Conservation (phyloP, 2,329 filamentous ascomycete species). For the Gnomoniopsis sp. region DNA sequence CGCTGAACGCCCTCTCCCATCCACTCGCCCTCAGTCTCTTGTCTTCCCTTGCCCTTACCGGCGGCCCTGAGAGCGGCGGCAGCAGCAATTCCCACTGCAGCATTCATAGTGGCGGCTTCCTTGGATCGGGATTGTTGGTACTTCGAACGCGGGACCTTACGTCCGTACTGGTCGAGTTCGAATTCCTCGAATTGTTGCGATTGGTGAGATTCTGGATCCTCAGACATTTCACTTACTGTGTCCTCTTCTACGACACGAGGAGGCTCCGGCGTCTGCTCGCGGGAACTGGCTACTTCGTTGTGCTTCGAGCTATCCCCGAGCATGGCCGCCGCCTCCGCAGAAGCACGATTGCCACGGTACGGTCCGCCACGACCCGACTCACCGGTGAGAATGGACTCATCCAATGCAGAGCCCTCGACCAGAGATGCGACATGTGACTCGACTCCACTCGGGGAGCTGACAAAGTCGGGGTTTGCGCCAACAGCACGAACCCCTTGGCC, state of each 20-base stretch:
- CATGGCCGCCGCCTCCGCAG: constrained; percentile 35
- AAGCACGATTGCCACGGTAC: constrained; percentile 40
- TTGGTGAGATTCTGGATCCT: constrained; percentile 40
- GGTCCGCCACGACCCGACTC: constrained; percentile 51
- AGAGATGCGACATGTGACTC: constrained; percentile 91
- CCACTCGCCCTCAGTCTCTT: constrained; percentile 36
- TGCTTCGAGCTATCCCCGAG: constrained; percentile 31
- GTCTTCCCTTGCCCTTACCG: constrained; percentile 41
- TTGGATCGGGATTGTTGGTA: constrained; percentile 52
- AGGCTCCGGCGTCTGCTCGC: constrained; percentile 39
- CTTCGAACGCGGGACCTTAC: constrained; percentile 46
- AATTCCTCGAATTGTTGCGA: constrained; percentile 45
- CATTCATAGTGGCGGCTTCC: constrained; percentile 55
- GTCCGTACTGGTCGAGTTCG: constrained; percentile 55
- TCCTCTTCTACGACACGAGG: constrained; percentile 36
- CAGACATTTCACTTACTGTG: constrained; percentile 36
- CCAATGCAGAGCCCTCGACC: constrained; percentile 67
- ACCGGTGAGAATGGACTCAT: constrained; percentile 66
- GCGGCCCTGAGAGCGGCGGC: constrained; percentile 47
- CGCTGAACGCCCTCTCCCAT: constrained; percentile 50
- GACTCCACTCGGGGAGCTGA: constrained; percentile 68
- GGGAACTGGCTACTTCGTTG: constrained; percentile 25
- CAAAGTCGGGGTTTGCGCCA: constrained; percentile 71
- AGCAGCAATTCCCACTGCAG: constrained; percentile 48
- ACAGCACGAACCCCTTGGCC: constrained; percentile 69